Evolutionary conservation across 441 rosid genomes (phyloP).

Genomic region (Aquilaria agallochum): DNA sequence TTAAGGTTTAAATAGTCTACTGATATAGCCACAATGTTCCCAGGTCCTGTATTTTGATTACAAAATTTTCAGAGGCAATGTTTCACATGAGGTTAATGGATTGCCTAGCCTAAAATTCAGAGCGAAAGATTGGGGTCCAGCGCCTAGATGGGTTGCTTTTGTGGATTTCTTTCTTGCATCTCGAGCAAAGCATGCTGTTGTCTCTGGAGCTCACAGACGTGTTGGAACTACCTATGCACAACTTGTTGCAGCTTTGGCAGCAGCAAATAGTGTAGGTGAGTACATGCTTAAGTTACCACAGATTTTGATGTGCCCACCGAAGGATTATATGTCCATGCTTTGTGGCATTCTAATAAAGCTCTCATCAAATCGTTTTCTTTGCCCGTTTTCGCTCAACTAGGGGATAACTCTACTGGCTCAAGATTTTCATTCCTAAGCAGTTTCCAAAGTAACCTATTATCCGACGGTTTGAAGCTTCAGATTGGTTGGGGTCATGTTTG

Average conservation of each 20-base stretch:
- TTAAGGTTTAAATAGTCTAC: background rate
- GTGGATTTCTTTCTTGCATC: slow-evolving; percentile 97
- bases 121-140: slow-evolving; percentile 96
- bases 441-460: slow-evolving; percentile 69
- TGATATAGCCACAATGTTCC: slow-evolving; percentile 18
- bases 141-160: slow-evolving; percentile 98
- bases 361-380: background rate
- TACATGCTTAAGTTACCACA: too few relatives aligned
- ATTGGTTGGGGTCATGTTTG: slow-evolving; percentile 95
- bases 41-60: slow-evolving; percentile 84
- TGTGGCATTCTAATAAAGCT: background rate
- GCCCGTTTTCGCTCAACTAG: slow-evolving; percentile 31
- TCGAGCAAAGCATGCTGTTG: slow-evolving; percentile 67
- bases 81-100: slow-evolving; percentile 34
- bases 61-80: slow-evolving; percentile 56
- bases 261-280: slow-evolving; percentile 76
- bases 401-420: slow-evolving; percentile 45
- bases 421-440: slow-evolving; percentile 76
- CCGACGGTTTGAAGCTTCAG: slow-evolving; percentile 73
- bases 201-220: slow-evolving; percentile 88
- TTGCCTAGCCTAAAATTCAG: slow-evolving; percentile 55
- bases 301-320: too few relatives aligned
- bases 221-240: slow-evolving; percentile 94
- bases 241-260: slow-evolving; percentile 82
- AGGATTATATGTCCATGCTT: background rate